Base-by-base conservation (phyloP, 352 stramenopile genomes). In the Pilasporangium apinafurcum region DNA sequence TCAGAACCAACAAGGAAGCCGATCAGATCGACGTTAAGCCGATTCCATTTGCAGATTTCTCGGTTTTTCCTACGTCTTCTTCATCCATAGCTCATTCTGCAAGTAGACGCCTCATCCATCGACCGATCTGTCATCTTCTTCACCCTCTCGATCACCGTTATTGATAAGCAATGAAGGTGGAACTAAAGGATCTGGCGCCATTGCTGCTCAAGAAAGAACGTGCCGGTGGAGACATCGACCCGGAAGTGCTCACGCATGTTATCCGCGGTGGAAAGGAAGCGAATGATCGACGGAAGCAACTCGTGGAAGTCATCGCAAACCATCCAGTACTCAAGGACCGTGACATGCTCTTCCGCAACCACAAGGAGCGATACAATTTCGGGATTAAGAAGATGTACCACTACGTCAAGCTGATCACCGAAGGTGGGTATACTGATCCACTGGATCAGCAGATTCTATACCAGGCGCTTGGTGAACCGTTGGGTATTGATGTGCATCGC, bases 401-500 rank as follows among this genome's bases (percentile, higher is more conserved):
- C 47, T 79, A 63, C 32, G 55, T 74, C 6, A 54, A 67, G 30
- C 40, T 79, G 18, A 18, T 79, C 22, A 37, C 59, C 16, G 48
- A 68, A 27, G 48, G 59, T 17, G 34, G 26, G n/a, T 58, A 72
- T 47, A 58, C 41, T 4, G 59, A 73, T 44, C 43, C 47, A 1
- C 46, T 27, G 16, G 62, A 68, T 4, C 62, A 70, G 35, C 53
- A 67, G 44, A 57, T 69, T 20, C 24, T 74, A 20, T 76, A 76
- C 50, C 26, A 20, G 3, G 63, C 58, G 1, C 44, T 85, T 16
- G 73, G 73, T 25, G 73, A 86, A 34, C 61, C 65, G 2, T 36
- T 61, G 22, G 51, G 46, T 13, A 62, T 69, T 9, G 67, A 83
- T 29, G 65, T 91, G 49, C 75, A 87, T 41, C 68, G 56, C 33